Evolutionary conservation across 2,329 filamentous ascomycete species (phyloP).

Genomic region (Xylaria digitata): DNA sequence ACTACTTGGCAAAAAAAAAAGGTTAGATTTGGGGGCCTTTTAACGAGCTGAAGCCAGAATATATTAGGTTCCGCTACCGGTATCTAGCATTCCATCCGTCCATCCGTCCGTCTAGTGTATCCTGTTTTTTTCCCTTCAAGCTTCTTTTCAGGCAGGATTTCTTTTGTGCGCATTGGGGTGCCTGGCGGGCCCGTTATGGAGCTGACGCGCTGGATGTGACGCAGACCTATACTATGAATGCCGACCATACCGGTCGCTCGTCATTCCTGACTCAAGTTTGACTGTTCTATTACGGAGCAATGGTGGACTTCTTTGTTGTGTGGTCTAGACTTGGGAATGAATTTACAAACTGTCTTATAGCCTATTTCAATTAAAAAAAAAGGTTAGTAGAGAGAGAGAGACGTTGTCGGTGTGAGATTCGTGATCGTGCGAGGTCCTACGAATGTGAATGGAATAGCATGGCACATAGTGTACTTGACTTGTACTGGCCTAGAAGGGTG

Average conservation of each 20-base stretch:
- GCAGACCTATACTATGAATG: constrained; percentile 20
- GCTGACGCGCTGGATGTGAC: constrained; percentile 31
- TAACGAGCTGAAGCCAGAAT: no score
- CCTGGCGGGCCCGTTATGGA: constrained; percentile 21
- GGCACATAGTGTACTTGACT: neutral
- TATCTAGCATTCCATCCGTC: neutral
- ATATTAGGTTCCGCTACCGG: neutral
- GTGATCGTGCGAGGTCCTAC: constrained; percentile 8
- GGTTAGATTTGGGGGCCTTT: constrained; percentile 7
- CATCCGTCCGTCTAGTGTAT: neutral
- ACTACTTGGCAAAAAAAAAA: constrained; percentile 5
- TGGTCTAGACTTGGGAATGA: neutral
- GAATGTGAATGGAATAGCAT: neutral
- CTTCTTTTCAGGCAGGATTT: neutral
- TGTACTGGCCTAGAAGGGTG: constrained; percentile 17
- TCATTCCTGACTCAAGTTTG: constrained; percentile 20
- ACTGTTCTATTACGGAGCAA: constrained; percentile 10
- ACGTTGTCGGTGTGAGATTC: constrained; percentile 31
- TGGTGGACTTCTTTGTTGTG: neutral
- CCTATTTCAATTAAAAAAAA: neutral
- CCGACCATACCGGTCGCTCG: neutral
- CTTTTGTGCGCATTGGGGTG: neutral
- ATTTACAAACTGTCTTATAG: neutral
- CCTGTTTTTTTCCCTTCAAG: neutral
- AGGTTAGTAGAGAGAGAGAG: neutral